These are phyloP conservation scores for Coemansia asiatica DNA, from an alignment of 192 early-diverging fungal genomes.

Conservation along the genomic window DNA sequence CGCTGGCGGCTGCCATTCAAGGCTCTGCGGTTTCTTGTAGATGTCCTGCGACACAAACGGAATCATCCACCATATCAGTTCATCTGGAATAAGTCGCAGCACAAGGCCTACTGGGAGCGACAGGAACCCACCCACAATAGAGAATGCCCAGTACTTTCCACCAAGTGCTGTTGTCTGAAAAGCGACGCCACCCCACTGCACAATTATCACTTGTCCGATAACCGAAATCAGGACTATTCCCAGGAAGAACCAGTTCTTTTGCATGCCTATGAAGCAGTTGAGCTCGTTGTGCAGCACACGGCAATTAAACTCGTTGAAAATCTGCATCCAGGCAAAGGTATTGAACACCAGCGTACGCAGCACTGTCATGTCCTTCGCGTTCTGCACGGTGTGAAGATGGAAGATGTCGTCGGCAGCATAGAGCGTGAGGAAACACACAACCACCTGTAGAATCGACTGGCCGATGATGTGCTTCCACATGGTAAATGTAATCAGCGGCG, in stretches of 20 bases:
- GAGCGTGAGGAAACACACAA: constrained; percentile 74
- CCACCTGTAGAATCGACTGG: constrained; percentile 86
- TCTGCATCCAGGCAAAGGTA: constrained; percentile 87
- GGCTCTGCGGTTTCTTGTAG: constrained; percentile 49
- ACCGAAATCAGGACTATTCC: constrained; percentile 75
- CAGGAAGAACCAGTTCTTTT: constrained; percentile 77
- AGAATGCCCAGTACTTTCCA: constrained; percentile 81
- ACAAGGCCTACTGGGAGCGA: constrained; percentile 83
- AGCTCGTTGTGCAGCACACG: constrained; percentile 72
- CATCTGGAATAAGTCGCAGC: constrained; percentile 84
- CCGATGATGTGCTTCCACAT: constrained; percentile 98
- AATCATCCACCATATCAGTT: constrained; percentile 57
- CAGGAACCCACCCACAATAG: constrained; percentile 72
- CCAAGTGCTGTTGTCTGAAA: constrained; percentile 74
- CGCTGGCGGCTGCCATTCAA: constrained; percentile 53
- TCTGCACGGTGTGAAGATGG: constrained; percentile 54
- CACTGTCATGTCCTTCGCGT: constrained; percentile 41
- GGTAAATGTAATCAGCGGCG: constrained; percentile 79
- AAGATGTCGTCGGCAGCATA: constrained; percentile 69
- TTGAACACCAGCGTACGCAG: constrained; percentile 88
- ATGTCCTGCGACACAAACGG: constrained; percentile 53
- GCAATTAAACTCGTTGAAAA: constrained; percentile 89
- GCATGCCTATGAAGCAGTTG: constrained; percentile 86
- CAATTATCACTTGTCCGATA: constrained; percentile 81
- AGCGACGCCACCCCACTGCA: constrained; percentile 83